Percentiles rank a stretch among this genome's conserved stretches.
These are phyloP conservation scores for Colletotrichum sojae DNA, from an alignment of 2,329 filamentous ascomycete genomes.

Conservation along the genomic window DNA sequence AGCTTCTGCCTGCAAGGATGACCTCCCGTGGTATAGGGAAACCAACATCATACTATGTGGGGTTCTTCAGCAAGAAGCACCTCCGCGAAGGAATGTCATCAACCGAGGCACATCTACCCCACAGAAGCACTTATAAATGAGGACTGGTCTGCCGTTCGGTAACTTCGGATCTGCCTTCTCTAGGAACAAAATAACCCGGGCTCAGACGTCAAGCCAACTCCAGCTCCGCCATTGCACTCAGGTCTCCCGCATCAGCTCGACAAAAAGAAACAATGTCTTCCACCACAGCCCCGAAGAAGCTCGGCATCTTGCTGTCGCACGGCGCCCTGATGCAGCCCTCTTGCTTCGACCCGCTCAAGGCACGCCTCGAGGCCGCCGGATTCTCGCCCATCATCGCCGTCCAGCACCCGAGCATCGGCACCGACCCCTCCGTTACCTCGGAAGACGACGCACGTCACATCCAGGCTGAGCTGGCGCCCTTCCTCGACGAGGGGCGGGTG, in stretches of 20 bases:
- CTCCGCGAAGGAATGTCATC: no score
- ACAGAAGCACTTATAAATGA: no score
- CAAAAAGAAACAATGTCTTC: conserved; percentile 8
- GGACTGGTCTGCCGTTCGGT: no score
- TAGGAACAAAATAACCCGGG: not conserved
- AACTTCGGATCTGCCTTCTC: no score
- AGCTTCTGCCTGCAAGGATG: no score
- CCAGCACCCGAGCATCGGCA: conserved; percentile 22
- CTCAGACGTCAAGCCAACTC: not conserved
- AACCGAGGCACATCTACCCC: no score
- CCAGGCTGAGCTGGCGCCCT: conserved; percentile 4
- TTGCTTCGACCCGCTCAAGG: conserved; percentile 22
- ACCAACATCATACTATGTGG: no score
- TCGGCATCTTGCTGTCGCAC: conserved; percentile 22
- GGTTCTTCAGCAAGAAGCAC: no score
- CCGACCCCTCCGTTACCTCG: not conserved
- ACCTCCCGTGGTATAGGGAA: no score
- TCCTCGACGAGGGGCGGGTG: conserved; percentile 15
- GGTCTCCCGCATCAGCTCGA: not conserved
- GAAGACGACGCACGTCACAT: conserved; percentile 28
- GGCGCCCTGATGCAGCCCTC: conserved; percentile 23
- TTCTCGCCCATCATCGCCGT: conserved; percentile 27
- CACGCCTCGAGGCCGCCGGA: conserved; percentile 1
- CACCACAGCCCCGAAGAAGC: not conserved
- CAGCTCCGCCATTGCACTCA: not conserved